Conservation (phyloP, 441 rosid genomes). For the Pelargonium myrrhifolium region DNA sequence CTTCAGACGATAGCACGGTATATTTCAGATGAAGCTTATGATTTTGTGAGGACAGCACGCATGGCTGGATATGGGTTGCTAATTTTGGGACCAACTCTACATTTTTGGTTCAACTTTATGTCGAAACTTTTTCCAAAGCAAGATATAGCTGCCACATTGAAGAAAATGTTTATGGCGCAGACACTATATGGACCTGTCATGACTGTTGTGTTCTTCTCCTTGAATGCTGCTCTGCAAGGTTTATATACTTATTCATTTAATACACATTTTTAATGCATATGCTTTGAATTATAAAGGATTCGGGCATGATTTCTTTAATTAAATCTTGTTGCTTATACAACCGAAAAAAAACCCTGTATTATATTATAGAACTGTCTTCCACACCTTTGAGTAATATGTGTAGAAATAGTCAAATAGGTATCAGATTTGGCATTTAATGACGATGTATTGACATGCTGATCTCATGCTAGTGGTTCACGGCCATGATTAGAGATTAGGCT, state of each 20-base stretch:
- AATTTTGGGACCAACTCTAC: slow-evolving; percentile 70
- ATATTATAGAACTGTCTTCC: too few relatives aligned
- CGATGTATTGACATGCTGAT: neutral
- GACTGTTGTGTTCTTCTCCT: slow-evolving; percentile 66
- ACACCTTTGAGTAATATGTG: too few relatives aligned
- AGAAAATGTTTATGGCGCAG: slow-evolving; percentile 81
- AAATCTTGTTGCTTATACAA: too few relatives aligned
- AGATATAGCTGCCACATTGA: slow-evolving; percentile 58
- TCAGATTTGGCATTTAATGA: too few relatives aligned
- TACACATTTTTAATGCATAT: neutral
- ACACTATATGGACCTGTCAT: slow-evolving; percentile 63
- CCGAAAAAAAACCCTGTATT: too few relatives aligned
- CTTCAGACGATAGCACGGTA: slow-evolving; percentile 44
- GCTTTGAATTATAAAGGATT: neutral
- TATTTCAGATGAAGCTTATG: slow-evolving; percentile 29
- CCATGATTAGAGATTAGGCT: too few relatives aligned
- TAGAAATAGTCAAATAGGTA: too few relatives aligned
- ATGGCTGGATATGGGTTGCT: slow-evolving; percentile 79
- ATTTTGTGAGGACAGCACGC: slow-evolving; percentile 57
- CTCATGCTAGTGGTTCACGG: too few relatives aligned
- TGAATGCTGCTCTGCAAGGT: slow-evolving; percentile 70
- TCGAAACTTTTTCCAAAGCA: slow-evolving; percentile 57
- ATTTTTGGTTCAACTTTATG: slow-evolving; percentile 73
- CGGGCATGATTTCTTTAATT: too few relatives aligned
- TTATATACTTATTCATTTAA: neutral